Evolutionary conservation across 257 asterid species (phyloP).

Genomic region (Anisodus acutangulus): DNA sequence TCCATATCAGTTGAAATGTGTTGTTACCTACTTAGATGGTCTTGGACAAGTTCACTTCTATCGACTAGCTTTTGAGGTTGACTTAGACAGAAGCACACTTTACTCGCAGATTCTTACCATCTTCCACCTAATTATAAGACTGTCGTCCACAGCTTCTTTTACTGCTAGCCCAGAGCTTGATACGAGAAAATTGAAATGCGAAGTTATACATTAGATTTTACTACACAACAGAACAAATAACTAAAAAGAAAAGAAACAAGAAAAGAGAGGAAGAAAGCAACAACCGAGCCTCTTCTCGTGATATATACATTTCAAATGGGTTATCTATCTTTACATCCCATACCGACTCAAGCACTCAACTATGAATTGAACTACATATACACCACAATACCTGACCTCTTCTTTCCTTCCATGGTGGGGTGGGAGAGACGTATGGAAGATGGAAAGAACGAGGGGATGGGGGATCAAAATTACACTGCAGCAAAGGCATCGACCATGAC

Average conservation of each 20-base stretch:
- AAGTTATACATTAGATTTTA: constrained; percentile 1
- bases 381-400: not conserved
- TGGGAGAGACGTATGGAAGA: not conserved
- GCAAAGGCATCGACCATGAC: constrained; percentile 14
- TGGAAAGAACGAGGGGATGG: not conserved
- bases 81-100: not conserved
- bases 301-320: constrained; percentile 30
- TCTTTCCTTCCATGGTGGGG: constrained; percentile 4
- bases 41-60: not conserved
- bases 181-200: not conserved
- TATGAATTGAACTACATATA: constrained; percentile 16
- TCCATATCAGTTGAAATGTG: not conserved
- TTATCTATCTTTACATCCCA: constrained; percentile 28
- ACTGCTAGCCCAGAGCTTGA: not conserved
- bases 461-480: not conserved
- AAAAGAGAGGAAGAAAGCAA: not conserved
- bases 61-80: not conserved
- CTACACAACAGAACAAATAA: not conserved
- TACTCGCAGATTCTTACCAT: not conserved
- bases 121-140: not conserved
- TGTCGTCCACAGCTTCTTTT: not conserved
- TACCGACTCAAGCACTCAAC: constrained; percentile 24
- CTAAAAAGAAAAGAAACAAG: not conserved
- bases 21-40: too few species aligned
- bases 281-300: constrained; percentile 12